Conservation (phyloP, 352 stramenopile species). For the Phytophthora cactorum region DNA sequence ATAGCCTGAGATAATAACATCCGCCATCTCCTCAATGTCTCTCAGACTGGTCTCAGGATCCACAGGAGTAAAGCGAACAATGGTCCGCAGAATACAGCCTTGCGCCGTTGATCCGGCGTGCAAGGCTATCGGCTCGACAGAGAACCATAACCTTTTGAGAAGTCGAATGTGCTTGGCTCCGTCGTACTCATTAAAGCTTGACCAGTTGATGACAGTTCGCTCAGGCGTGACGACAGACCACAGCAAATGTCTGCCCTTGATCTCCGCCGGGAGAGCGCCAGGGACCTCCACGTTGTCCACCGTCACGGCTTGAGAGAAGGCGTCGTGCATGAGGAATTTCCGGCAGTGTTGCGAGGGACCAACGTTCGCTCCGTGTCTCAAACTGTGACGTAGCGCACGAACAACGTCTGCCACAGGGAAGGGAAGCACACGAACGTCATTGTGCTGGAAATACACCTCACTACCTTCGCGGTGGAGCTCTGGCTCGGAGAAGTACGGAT, state of each 20-base stretch:
- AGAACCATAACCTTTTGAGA: slow-evolving; percentile 33
- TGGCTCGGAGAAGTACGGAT: slow-evolving; percentile 25
- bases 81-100: slow-evolving; percentile 29
- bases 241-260: slow-evolving; percentile 26
- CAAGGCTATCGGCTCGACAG: slow-evolving; percentile 22
- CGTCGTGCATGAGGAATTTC: slow-evolving; percentile 25
- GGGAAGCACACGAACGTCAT: slow-evolving; percentile 30
- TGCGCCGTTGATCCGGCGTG: slow-evolving; percentile 1
- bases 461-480: slow-evolving; percentile 11
- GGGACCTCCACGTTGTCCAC: slow-evolving; percentile 34
- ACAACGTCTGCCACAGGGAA: slow-evolving; percentile 26
- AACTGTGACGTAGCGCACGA: slow-evolving; percentile 16
- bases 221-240: slow-evolving; percentile 24
- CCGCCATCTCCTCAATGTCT: slow-evolving; percentile 30
- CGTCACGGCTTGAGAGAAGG: slow-evolving; percentile 23
- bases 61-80: slow-evolving; percentile 32
- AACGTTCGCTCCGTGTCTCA: slow-evolving; percentile 24
- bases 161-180: slow-evolving; percentile 28
- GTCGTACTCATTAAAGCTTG: slow-evolving; percentile 33
- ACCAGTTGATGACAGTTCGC: slow-evolving; percentile 35
- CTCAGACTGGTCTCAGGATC: slow-evolving; percentile 18
- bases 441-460: slow-evolving; percentile 28
- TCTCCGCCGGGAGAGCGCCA: slow-evolving; percentile 7
- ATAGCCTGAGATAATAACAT: slow-evolving; percentile 24
- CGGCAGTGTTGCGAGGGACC: slow-evolving; percentile 26